Conservation (phyloP, 305 asterid genomes). For the Solanum hybrid region DNA sequence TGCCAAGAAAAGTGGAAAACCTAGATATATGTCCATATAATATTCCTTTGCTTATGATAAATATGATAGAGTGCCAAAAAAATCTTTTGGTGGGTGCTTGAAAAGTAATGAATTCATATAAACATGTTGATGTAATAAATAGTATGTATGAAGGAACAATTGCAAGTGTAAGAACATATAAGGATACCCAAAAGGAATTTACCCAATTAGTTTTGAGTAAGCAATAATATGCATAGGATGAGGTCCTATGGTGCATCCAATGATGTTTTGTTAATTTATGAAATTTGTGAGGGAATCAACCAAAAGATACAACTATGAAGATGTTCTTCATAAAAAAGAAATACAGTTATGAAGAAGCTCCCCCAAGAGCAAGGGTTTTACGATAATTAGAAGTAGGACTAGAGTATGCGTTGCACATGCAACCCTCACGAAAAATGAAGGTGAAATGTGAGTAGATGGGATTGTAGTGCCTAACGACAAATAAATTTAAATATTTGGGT, state of each 20-base stretch:
- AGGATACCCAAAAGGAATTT: background rate
- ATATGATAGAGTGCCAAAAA: background rate
- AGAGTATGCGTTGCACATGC: background rate
- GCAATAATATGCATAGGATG: background rate
- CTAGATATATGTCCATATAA: background rate
- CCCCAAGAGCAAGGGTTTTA: background rate
- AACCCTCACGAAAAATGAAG: background rate
- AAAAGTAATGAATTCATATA: background rate
- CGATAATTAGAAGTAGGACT: background rate
- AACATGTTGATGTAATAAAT: background rate
- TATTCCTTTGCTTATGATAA: background rate
- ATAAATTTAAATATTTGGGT: background rate
- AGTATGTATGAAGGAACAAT: background rate
- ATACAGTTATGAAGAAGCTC: background rate
- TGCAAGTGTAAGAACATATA: background rate
- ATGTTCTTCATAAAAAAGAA: background rate
- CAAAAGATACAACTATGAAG: background rate
- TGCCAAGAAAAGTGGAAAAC: background rate
- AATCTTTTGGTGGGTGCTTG: background rate
- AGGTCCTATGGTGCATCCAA: background rate
- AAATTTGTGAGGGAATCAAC: background rate
- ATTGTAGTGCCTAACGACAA: background rate
- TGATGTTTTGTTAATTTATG: background rate
- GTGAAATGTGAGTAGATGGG: background rate
- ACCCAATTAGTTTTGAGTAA: background rate